Conservation (phyloP, 169 alveolate species). For the Cystoisospora suis region DNA sequence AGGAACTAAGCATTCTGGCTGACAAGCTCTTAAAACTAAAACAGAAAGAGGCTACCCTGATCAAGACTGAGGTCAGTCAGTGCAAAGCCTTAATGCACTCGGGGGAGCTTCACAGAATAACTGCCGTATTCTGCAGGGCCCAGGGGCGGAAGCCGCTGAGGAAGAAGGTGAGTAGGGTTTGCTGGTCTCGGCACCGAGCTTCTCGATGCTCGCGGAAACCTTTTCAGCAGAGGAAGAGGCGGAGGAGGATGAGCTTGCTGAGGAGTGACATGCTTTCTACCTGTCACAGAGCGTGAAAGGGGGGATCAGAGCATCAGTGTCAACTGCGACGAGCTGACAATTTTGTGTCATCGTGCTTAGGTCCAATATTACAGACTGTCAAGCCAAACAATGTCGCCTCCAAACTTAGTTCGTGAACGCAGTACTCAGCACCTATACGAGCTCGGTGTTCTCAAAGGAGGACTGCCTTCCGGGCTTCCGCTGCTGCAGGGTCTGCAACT, state of each 20-base stretch:
- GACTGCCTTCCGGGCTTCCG: too few relatives aligned
- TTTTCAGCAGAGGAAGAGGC: slow-evolving; percentile 12
- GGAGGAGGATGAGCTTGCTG: slow-evolving; percentile 13
- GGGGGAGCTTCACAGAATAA: not conserved
- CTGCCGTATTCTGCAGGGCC: not conserved
- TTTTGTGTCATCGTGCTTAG: too few relatives aligned
- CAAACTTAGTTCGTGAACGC: too few relatives aligned
- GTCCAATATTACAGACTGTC: too few relatives aligned
- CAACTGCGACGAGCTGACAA: too few relatives aligned
- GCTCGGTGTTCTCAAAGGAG: too few relatives aligned
- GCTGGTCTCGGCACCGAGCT: not conserved
- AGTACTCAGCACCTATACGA: too few relatives aligned
- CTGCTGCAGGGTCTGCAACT: too few relatives aligned
- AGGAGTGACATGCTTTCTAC: not conserved
- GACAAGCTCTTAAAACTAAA: slow-evolving; percentile 54
- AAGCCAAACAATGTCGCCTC: too few relatives aligned
- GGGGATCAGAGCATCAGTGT: too few relatives aligned
- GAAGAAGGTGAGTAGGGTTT: not conserved
- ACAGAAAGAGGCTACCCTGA: slow-evolving; percentile 35
- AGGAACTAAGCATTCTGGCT: slow-evolving; percentile 55
- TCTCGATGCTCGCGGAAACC: not conserved
- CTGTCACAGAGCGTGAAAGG: too few relatives aligned
- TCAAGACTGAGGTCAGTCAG: slow-evolving; percentile 23
- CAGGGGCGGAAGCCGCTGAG: not conserved
- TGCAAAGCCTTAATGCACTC: not conserved